A percentile compares a stretch with the other conserved stretches of the same genome.
phyloP scores from a whole-genome alignment of 2,329 filamentous ascomycete genomes.

The Claviceps cyperi region DNA sequence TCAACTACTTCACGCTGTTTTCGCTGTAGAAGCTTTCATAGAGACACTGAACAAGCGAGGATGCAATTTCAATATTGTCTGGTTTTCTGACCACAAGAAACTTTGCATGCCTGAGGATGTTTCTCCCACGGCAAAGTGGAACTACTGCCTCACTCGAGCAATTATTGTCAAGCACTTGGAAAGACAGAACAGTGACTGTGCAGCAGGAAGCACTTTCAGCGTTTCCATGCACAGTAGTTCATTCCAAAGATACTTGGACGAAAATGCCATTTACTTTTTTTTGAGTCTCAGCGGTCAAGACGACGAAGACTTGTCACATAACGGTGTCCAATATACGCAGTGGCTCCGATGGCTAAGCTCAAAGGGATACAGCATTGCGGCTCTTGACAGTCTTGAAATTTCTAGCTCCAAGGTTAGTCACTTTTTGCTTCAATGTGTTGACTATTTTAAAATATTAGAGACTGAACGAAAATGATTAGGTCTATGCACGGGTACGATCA shows the following conservation, averaged over 20 bases:
- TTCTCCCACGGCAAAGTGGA: slow-evolving; percentile 17
- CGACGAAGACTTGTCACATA: not conserved
- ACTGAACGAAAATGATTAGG: not conserved
- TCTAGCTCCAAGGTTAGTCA: slow-evolving; percentile 10
- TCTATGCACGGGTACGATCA: not conserved
- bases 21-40: not conserved
- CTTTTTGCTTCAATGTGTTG: not conserved
- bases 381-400: slow-evolving; percentile 50
- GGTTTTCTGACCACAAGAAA: slow-evolving; percentile 43
- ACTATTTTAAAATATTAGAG: too few relatives aligned
- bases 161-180: slow-evolving; percentile 51
- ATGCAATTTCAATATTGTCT: slow-evolving; percentile 58
- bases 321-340: not conserved
- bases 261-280: slow-evolving; percentile 47
- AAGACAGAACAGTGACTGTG: slow-evolving; percentile 8
- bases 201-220: not conserved
- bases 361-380: slow-evolving; percentile 43
- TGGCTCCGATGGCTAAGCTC: slow-evolving; percentile 16
- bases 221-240: slow-evolving; percentile 24
- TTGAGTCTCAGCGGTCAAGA: slow-evolving; percentile 28
- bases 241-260: slow-evolving; percentile 41
- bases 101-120: slow-evolving; percentile 36
- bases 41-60: slow-evolving; percentile 35
- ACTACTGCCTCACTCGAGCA: slow-evolving; percentile 47
- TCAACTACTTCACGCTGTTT: not conserved